These are phyloP conservation scores for Suhomyces xylopsoci DNA, from an alignment of 805 yeast genomes.

Conservation along the genomic window DNA sequence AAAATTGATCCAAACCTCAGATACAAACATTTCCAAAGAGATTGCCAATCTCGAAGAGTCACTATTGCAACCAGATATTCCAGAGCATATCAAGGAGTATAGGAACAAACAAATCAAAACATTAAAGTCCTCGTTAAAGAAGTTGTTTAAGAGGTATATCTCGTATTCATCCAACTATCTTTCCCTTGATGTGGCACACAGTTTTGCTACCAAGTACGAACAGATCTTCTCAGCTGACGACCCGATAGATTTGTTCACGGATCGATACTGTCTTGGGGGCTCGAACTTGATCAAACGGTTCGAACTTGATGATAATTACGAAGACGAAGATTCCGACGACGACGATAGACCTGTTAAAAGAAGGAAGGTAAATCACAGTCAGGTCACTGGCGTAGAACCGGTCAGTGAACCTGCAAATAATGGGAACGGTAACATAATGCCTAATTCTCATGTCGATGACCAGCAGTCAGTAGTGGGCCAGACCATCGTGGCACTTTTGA, in stretches of 20 bases:
- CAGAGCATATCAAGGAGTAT: constrained; percentile 44
- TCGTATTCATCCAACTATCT: constrained; percentile 69
- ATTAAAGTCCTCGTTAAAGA: constrained; percentile 26
- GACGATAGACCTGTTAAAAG: constrained; percentile 16
- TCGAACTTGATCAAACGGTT: constrained; percentile 35
- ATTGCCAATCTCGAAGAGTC: constrained; percentile 22
- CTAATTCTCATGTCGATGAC: constrained; percentile 4
- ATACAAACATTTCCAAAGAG: constrained; percentile 49
- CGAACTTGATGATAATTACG: constrained; percentile 33
- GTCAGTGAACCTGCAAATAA: background rate
- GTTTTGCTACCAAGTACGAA: constrained; percentile 63
- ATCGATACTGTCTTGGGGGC: constrained; percentile 37
- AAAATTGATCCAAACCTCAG: constrained; percentile 75
- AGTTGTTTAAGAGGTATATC: constrained; percentile 48
- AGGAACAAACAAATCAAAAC: constrained; percentile 17
- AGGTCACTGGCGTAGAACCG: background rate
- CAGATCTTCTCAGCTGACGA: constrained; percentile 64
- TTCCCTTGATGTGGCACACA: constrained; percentile 61
- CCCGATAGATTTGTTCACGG: constrained; percentile 33
- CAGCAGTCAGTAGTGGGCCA: constrained; percentile 10
- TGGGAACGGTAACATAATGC: background rate
- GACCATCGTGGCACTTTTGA: constrained; percentile 12
- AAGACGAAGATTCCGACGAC: constrained; percentile 14
- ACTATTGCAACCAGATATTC: constrained; percentile 30
- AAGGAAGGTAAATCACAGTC: background rate